Conservation (phyloP, 352 stramenopile genomes). For the Pythium aristosporum region DNA sequence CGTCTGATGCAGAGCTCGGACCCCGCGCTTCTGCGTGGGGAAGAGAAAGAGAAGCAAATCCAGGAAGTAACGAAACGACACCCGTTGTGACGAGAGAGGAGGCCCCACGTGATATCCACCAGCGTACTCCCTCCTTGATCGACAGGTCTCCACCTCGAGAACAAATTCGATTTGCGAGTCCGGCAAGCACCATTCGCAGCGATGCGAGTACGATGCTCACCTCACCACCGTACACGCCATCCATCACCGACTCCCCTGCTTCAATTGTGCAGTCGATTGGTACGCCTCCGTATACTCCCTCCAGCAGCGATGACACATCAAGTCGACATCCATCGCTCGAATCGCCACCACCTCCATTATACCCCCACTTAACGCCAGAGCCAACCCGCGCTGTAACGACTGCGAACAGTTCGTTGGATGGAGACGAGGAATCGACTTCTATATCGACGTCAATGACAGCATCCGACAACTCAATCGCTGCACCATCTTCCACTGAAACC, state of each 20-base stretch:
- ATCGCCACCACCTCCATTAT: neutral
- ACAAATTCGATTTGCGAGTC: neutral
- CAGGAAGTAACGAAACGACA: neutral
- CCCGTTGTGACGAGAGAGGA: neutral
- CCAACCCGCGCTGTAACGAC: neutral
- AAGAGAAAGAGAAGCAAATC: neutral
- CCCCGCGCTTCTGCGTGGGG: neutral
- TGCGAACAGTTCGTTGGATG: neutral
- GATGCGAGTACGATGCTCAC: conserved; percentile 14
- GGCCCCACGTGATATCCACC: neutral
- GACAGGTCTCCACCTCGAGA: neutral
- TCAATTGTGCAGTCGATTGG: conserved; percentile 4
- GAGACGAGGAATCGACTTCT: neutral
- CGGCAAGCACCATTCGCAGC: conserved; percentile 12
- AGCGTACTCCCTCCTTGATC: neutral
- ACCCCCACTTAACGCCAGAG: neutral
- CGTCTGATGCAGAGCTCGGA: neutral
- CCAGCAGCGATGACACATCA: conserved; percentile 9
- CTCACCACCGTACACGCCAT: conserved; percentile 16
- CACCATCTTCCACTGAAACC: neutral
- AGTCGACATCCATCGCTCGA: neutral
- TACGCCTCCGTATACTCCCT: conserved; percentile 11
- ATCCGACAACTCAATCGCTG: neutral
- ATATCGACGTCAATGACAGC: neutral
- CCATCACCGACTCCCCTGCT: conserved; percentile 13